Conservation (phyloP, 169 alveolate species). For the Sarcocystis neurona region DNA sequence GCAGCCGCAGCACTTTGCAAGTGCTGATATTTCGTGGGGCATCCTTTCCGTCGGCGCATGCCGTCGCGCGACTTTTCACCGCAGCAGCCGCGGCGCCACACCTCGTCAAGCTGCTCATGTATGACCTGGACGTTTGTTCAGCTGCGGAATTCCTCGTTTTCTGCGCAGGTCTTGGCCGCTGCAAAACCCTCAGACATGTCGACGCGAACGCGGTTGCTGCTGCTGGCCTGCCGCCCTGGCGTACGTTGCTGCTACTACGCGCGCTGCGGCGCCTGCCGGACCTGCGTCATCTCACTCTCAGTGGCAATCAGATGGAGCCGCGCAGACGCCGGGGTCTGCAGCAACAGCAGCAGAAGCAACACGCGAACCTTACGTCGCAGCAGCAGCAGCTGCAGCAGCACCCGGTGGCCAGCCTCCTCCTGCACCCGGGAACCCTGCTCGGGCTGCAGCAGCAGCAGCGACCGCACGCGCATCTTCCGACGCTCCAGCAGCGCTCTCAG, state of each 20-base stretch:
- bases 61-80: neutral
- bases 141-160: slow-evolving; percentile 5
- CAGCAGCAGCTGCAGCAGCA: too few relatives aligned
- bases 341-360: too few relatives aligned
- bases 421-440: neutral
- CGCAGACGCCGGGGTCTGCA: neutral
- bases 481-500: too few relatives aligned
- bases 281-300: slow-evolving; percentile 35
- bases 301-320: slow-evolving; percentile 42
- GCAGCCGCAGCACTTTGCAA: neutral
- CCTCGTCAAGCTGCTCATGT: neutral
- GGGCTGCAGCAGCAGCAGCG: too few relatives aligned
- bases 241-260: slow-evolving; percentile 43
- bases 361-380: too few relatives aligned
- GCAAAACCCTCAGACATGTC: slow-evolving; percentile 12
- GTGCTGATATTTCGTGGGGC: neutral
- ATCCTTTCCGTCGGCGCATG: neutral
- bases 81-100: neutral
- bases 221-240: neutral
- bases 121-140: neutral
- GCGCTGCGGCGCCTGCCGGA: slow-evolving; percentile 32
- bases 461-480: too few relatives aligned
- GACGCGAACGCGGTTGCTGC: slow-evolving; percentile 39
- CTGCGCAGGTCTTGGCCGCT: slow-evolving; percentile 18
- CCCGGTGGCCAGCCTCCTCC: too few relatives aligned